A percentile compares a stretch with the other conserved stretches of the same genome.
phyloP scores from a whole-genome alignment of 2,329 filamentous ascomycete species.

The Cercospora brassicicola region DNA sequence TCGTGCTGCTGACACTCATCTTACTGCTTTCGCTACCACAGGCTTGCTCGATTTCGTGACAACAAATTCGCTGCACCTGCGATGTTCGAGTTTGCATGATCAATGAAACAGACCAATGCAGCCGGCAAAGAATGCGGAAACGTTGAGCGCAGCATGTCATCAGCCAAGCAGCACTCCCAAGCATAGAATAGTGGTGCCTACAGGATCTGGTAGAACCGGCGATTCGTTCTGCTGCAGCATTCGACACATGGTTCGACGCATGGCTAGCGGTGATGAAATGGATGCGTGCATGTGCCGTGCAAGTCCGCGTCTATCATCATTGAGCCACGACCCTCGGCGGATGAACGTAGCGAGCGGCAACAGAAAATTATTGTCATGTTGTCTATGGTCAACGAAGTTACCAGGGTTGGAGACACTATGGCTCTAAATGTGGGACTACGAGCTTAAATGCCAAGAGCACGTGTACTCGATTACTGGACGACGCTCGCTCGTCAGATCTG shows the following conservation, averaged over 20 bases:
- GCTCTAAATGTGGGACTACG: background rate
- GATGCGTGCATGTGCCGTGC: background rate
- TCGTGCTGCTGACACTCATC: background rate
- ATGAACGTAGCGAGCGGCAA: background rate
- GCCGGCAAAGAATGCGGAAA: no score
- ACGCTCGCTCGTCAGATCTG: background rate
- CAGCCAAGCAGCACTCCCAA: background rate
- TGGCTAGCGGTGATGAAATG: background rate
- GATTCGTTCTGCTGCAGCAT: background rate
- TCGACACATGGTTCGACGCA: background rate
- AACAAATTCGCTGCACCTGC: no score
- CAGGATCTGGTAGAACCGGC: background rate
- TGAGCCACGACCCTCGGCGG: background rate
- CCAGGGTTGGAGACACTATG: background rate
- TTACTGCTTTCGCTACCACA: background rate
- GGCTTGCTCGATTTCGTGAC: background rate
- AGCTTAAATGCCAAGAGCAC: slow-evolving; percentile 10
- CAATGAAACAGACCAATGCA: no score
- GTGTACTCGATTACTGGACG: slow-evolving; percentile 5
- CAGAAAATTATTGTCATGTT: background rate
- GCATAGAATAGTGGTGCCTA: background rate
- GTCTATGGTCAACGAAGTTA: background rate
- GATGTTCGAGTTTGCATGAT: no score
- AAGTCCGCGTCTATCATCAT: background rate
- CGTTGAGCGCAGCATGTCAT: background rate